Conservation (phyloP, 75 land plant genomes). For the Cunninghamia lanceolata region DNA sequence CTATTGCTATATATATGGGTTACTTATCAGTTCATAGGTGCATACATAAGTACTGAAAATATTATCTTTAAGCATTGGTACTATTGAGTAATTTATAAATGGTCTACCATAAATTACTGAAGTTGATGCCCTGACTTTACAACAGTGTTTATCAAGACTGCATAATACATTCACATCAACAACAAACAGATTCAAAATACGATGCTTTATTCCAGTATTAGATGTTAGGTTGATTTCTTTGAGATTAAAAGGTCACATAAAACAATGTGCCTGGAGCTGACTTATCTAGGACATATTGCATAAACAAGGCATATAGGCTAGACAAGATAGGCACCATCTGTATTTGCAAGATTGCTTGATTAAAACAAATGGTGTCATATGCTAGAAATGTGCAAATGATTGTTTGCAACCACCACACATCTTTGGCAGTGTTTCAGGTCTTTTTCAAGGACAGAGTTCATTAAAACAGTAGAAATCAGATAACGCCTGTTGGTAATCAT, state of each 20-base stretch:
- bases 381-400: no score
- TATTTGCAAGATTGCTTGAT: no score
- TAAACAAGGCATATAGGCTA: no score
- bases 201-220: neutral
- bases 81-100: neutral
- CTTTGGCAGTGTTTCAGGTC: no score
- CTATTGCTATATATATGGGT: neutral
- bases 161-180: neutral
- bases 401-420: no score
- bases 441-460: no score
- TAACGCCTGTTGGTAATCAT: no score
- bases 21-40: neutral
- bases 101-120: neutral
- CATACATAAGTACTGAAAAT: neutral
- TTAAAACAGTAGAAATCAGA: no score
- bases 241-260: neutral
- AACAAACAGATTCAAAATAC: neutral
- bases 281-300: neutral
- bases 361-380: no score
- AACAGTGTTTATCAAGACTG: neutral
- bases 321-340: no score
- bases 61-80: neutral
- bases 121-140: neutral
- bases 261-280: neutral
- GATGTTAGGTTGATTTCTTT: neutral